These are phyloP conservation scores for Lagerstroemia speciosa DNA, from an alignment of 345 rosid species.

Conservation along the genomic window DNA sequence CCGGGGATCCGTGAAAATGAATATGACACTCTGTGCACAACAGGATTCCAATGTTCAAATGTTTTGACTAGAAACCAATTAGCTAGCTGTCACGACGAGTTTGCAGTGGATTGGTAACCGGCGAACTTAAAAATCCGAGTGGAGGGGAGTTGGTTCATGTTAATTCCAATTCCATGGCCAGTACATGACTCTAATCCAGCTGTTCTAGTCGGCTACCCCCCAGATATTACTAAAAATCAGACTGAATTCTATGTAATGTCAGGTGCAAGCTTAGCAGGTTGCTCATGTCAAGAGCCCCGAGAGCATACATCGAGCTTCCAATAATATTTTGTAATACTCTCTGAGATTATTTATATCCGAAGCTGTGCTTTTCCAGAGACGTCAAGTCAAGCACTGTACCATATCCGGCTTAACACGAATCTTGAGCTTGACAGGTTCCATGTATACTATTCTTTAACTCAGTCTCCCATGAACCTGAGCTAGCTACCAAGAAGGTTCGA, in stretches of 20 bases:
- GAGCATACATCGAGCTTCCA: neutral
- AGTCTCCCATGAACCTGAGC: neutral
- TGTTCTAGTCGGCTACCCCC: no score
- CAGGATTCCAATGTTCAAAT: neutral
- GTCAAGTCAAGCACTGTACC: no score
- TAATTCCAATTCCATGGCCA: no score
- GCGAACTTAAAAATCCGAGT: no score
- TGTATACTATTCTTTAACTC: neutral
- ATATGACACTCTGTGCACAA: neutral
- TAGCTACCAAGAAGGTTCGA: neutral
- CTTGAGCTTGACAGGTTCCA: neutral
- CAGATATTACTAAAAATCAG: no score
- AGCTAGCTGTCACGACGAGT: neutral
- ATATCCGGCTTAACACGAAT: neutral
- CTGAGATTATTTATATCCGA: neutral
- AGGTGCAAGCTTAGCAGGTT: no score
- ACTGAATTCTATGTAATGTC: no score
- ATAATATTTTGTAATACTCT: neutral
- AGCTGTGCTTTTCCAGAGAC: no score
- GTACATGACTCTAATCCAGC: no score
- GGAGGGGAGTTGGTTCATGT: no score
- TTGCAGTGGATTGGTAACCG: no score
- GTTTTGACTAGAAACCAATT: neutral
- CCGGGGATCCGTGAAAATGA: neutral
- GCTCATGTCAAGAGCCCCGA: no score